Percentiles rank a stretch among this genome's conserved stretches.
These are phyloP conservation scores for Chenopodium berlandieri DNA, from an alignment of 148 eudicot genomes.

Conservation along the genomic window DNA sequence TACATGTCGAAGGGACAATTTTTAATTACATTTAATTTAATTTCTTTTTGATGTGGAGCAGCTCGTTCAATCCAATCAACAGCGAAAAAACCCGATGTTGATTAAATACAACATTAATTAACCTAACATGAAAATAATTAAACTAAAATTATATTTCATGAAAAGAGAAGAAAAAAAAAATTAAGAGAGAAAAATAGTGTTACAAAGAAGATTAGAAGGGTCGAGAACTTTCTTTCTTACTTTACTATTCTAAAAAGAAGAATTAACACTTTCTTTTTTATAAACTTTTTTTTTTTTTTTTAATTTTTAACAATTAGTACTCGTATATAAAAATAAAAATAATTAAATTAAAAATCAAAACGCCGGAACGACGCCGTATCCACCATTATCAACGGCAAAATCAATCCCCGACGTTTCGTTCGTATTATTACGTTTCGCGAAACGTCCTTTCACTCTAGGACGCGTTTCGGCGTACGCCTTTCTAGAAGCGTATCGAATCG, in stretches of 20 bases:
- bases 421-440: slow-evolving; percentile 59
- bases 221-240: neutral
- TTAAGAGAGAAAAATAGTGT: neutral
- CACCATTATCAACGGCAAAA: slow-evolving; percentile 34
- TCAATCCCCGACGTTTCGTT: slow-evolving; percentile 32
- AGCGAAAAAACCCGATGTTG: neutral
- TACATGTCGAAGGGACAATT: neutral
- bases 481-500: slow-evolving; percentile 86
- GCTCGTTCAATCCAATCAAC: neutral
- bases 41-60: neutral
- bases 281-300: too few species aligned
- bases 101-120: neutral
- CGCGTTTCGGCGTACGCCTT: slow-evolving; percentile 92
- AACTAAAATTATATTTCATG: neutral
- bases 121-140: too few species aligned
- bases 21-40: neutral
- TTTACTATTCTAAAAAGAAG: neutral
- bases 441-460: slow-evolving; percentile 89
- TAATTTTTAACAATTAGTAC: too few species aligned
- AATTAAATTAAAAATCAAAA: slow-evolving; percentile 14
- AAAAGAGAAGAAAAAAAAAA: neutral
- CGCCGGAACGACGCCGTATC: slow-evolving; percentile 61
- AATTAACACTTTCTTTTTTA: neutral
- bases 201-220: neutral
- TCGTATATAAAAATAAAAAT: too few species aligned